These are phyloP conservation scores for Spathaspora sp. DNA, from an alignment of 805 yeast species.

Conservation along the genomic window DNA sequence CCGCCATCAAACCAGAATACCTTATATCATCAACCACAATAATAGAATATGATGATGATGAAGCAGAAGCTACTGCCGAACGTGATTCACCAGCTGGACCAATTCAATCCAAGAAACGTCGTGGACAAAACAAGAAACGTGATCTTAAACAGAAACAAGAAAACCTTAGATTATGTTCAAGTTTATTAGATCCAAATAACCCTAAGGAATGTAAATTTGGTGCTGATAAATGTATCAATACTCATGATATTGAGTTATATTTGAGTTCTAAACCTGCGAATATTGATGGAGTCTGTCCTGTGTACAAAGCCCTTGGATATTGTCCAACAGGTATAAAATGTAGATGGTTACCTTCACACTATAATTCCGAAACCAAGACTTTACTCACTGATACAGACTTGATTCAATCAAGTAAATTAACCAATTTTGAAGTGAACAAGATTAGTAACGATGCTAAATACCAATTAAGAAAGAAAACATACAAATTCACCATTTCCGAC, in stretches of 20 bases:
- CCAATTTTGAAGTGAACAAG: constrained; percentile 63
- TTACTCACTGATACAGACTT: constrained; percentile 42
- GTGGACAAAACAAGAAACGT: constrained; percentile 85
- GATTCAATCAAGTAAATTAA: constrained; percentile 11
- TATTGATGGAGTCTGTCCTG: constrained; percentile 80
- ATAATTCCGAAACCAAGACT: constrained; percentile 40
- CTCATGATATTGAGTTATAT: constrained; percentile 71
- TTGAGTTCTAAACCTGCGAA: constrained; percentile 66
- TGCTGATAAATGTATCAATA: constrained; percentile 65
- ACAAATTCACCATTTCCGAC: constrained; percentile 55
- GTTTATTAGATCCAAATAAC: constrained; percentile 53
- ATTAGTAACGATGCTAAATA: constrained; percentile 45
- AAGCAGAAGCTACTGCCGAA: constrained; percentile 42
- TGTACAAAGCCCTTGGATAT: constrained; percentile 71
- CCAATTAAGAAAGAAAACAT: constrained; percentile 57
- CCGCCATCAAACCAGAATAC: constrained; percentile 72
- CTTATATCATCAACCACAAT: constrained; percentile 49
- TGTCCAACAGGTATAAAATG: constrained; percentile 94
- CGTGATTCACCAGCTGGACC: constrained; percentile 28
- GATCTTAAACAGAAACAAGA: constrained; percentile 70
- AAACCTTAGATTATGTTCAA: constrained; percentile 59
- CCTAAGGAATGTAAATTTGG: constrained; percentile 57
- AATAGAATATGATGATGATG: constrained; percentile 39
- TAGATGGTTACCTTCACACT: constrained; percentile 82
- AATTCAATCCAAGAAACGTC: constrained; percentile 30